These are phyloP conservation scores for Penicillium taxi DNA, from an alignment of 495 filamentous ascomycete species.

Conservation along the genomic window DNA sequence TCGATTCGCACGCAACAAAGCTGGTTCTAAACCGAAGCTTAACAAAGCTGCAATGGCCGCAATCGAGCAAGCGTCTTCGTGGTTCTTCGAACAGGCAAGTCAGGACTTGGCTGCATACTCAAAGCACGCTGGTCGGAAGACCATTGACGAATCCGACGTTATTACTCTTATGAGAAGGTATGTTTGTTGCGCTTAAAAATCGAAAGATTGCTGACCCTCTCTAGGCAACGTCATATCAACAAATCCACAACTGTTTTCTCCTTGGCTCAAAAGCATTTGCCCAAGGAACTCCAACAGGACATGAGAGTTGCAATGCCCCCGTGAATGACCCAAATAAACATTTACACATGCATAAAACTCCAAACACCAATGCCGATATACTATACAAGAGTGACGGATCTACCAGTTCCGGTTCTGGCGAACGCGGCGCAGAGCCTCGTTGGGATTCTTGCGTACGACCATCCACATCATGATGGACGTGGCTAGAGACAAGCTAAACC, in stretches of 20 bases:
- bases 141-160: constrained; percentile 79
- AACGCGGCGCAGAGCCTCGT: constrained; percentile 63
- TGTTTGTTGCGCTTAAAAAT: constrained; percentile 10
- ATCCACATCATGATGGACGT: constrained; percentile 94
- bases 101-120: constrained; percentile 75
- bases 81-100: constrained; percentile 81
- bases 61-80: constrained; percentile 71
- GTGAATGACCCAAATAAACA: constrained; percentile 20
- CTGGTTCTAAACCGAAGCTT: constrained; percentile 55
- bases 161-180: constrained; percentile 72
- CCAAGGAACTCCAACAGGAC: constrained; percentile 74
- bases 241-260: constrained; percentile 69
- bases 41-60: constrained; percentile 62
- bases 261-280: constrained; percentile 71
- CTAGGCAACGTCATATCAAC: constrained; percentile 71
- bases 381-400: constrained; percentile 6
- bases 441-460: constrained; percentile 76
- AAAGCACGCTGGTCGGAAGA: constrained; percentile 72
- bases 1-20: constrained; percentile 55
- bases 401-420: constrained; percentile 78
- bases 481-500: constrained; percentile 81
- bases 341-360: constrained; percentile 14
- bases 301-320: constrained; percentile 62
- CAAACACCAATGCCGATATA: constrained; percentile 14
- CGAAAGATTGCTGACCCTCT: constrained; percentile 22